Conservation (phyloP, 352 stramenopile genomes). For the Phytophthora litchii region DNA sequence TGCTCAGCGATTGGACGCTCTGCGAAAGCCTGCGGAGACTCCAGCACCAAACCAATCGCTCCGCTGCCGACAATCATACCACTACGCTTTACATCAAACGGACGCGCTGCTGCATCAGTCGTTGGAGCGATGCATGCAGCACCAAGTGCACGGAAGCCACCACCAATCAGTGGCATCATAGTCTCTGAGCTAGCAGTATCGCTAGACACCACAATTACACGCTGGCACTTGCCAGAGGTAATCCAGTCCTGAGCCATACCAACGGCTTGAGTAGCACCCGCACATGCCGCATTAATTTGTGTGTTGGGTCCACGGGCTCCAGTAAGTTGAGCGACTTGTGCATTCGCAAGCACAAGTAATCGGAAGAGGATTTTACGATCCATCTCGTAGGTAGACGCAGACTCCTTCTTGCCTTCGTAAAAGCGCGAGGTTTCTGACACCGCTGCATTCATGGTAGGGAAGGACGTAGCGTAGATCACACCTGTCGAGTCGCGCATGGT, state of each 20-base stretch:
- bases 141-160: conserved; percentile 94
- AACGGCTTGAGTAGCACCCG: conserved; percentile 93
- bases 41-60: conserved; percentile 83
- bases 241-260: conserved; percentile 96
- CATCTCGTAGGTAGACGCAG: conserved; percentile 81
- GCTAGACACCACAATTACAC: conserved; percentile 95
- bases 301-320: conserved; percentile 95
- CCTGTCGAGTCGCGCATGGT: conserved; percentile 87
- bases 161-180: conserved; percentile 94
- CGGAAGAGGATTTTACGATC: conserved; percentile 98
- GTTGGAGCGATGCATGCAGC: conserved; percentile 88
- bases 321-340: conserved; percentile 95
- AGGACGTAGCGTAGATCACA: conserved; percentile 96
- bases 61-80: conserved; percentile 96
- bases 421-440: conserved; percentile 92
- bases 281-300: conserved; percentile 96
- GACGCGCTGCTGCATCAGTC: conserved; percentile 82
- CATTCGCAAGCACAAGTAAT: conserved; percentile 95
- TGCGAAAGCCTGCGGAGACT: conserved; percentile 49
- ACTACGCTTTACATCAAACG: conserved; percentile 93
- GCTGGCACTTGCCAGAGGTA: conserved; percentile 88
- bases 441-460: conserved; percentile 94
- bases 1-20: conserved; percentile 10
- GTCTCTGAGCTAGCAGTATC: conserved; percentile 91
- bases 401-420: conserved; percentile 31